Evolutionary conservation across 345 rosid species (phyloP), one percentile per base, ranked within the genome.

Genomic region (Conringia planisiliqua): DNA sequence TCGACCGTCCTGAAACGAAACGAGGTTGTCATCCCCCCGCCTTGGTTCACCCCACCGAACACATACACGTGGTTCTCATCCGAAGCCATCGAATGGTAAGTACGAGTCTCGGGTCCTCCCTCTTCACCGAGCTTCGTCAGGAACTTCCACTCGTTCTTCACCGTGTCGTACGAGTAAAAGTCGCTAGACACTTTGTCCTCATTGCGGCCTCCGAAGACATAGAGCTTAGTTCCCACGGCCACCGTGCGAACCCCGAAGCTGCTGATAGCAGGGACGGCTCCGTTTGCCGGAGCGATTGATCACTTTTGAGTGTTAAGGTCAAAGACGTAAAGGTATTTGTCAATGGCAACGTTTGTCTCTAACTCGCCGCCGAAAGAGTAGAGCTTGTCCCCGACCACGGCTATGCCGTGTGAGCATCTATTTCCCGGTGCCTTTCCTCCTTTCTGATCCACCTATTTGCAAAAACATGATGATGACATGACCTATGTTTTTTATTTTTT

Each of bases 271-370:
- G 63, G 63, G 29, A 29, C 17, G 6, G 62, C 76, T 60, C 76
- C 76, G 0, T 10, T 72, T 2, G 70, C 42, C 3, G 16, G 56
- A 52, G 71, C 71, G 13, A 54, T 40, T 17, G 77, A 73, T 71
- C 77, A 73, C 4, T 33, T 64, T 4, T 39, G 35, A 6, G 47
- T 73, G 17, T 64, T 52, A 33, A 73, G 33, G 62, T 73, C 71
- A 30, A 73, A 63, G 6, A 73, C 77, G n/a, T 73, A 73, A 18
- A 73, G 63, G 36, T 73, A 40, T 29, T 73, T 73, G 64, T 73
- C 70, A 8, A 73, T 73, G 43, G 44, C 3, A 0, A 16, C 0
- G 54, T 63, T 48, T 40, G 70, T 20, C 17, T 0, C 7, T 14
- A 72, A 17, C 62, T 72, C 76, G 33, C 76, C 76, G 0, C 70